phyloP scores from a whole-genome alignment of 2,329 filamentous ascomycete species.

The Aspergillus puulaauensis region DNA sequence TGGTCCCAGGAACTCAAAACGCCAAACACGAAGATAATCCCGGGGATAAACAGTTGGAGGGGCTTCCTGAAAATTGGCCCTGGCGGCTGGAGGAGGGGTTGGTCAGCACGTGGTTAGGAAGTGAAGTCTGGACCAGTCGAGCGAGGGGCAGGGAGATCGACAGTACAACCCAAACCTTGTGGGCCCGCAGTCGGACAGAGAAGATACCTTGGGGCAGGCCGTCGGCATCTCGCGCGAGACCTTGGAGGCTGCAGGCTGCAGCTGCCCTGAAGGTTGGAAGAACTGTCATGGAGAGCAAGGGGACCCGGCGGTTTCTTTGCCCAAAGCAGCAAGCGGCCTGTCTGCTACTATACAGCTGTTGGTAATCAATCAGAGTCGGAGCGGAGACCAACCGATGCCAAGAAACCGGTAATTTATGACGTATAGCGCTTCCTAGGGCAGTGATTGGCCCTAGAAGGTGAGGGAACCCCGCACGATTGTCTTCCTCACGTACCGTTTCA shows the following conservation, averaged over 20 bases:
- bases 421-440: not conserved
- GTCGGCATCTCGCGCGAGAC: too few species aligned
- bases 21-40: too few species aligned
- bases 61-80: too few species aligned
- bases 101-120: not conserved
- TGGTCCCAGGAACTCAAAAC: too few species aligned
- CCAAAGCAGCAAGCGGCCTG: too few species aligned
- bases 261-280: too few species aligned
- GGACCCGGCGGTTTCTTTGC: too few species aligned
- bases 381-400: not conserved
- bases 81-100: not conserved
- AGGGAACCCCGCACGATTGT: not conserved
- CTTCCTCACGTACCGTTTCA: too few species aligned
- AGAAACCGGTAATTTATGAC: not conserved
- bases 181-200: not conserved
- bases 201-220: not conserved
- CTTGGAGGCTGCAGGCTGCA: too few species aligned
- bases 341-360: too few species aligned
- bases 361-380: not conserved
- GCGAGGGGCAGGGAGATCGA: not conserved
- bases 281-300: too few species aligned
- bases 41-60: too few species aligned
- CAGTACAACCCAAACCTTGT: not conserved
- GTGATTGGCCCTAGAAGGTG: not conserved
- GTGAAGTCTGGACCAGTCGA: not conserved